Percentiles rank a stretch among this genome's conserved stretches.
phyloP scores from a whole-genome alignment of 2,329 filamentous ascomycete genomes.

The Orbilia ellipsospora region DNA sequence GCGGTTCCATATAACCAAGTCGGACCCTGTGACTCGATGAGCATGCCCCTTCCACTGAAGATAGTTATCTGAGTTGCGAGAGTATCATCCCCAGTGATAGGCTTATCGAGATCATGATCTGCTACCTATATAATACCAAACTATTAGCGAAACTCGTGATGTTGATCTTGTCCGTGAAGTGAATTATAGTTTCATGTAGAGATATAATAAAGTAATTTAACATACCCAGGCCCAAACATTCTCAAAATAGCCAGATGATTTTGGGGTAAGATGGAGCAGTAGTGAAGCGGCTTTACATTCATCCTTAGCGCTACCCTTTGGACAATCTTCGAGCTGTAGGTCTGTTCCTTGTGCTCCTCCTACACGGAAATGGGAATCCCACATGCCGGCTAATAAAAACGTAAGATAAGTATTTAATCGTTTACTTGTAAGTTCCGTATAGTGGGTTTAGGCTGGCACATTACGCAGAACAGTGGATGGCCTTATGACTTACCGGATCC shows the following conservation, averaged over 20 bases:
- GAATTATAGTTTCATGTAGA: too few relatives aligned
- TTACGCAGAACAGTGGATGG: too few relatives aligned
- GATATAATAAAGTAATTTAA: too few relatives aligned
- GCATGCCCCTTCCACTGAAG: constrained; percentile 67
- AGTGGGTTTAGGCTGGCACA: too few relatives aligned
- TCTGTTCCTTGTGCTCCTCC: constrained; percentile 85
- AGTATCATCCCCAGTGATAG: too few relatives aligned
- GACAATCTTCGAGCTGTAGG: constrained; percentile 80
- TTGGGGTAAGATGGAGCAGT: constrained; percentile 73
- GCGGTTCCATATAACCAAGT: constrained; percentile 74
- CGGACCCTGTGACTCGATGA: constrained; percentile 65
- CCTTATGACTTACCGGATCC: constrained; percentile 62
- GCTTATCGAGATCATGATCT: constrained; percentile 73
- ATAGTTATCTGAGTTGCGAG: constrained; percentile 69
- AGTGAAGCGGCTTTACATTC: constrained; percentile 80
- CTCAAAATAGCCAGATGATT: too few relatives aligned
- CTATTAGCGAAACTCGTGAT: too few relatives aligned
- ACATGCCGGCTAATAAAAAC: constrained; percentile 67
- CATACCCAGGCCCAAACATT: too few relatives aligned
- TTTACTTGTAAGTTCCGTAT: too few relatives aligned
- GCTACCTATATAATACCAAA: constrained; percentile 78
- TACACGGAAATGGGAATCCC: constrained; percentile 94
- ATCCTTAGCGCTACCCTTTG: constrained; percentile 74
- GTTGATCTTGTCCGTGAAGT: too few relatives aligned
- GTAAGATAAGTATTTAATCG: too few relatives aligned